A percentile compares a stretch with the other conserved stretches of the same genome.
Evolutionary conservation across 495 filamentous ascomycete species (phyloP).

Genomic region (Talaromyces thailandensis): DNA sequence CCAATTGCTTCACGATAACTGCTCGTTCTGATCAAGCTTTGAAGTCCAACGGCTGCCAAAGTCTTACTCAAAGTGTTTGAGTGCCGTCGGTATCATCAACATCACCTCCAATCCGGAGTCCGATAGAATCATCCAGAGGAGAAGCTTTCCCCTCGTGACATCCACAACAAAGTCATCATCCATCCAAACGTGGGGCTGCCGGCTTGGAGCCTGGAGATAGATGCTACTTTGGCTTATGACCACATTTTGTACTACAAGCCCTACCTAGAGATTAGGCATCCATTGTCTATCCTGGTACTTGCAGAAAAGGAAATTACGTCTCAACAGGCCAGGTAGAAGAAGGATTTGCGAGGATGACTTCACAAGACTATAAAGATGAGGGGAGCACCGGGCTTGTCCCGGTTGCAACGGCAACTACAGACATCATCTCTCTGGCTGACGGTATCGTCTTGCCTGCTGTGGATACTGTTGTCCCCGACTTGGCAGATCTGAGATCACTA

Average conservation of each 20-base stretch:
- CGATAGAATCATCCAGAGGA: not conserved
- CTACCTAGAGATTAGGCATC: not conserved
- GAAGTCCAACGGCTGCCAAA: not conserved
- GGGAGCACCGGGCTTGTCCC: slow-evolving; percentile 3
- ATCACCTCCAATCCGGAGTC: not conserved
- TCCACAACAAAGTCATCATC: not conserved
- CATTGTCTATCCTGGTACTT: not conserved
- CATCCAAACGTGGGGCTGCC: not conserved
- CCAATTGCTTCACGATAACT: not conserved
- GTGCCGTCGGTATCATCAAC: not conserved
- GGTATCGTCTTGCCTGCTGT: slow-evolving; percentile 19
- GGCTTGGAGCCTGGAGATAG: not conserved
- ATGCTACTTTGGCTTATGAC: not conserved
- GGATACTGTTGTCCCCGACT: slow-evolving; percentile 16
- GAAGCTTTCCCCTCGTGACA: not conserved
- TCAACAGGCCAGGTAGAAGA: not conserved
- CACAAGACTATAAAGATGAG: slow-evolving; percentile 11
- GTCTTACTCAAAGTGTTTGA: not conserved
- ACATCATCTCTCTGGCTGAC: not conserved
- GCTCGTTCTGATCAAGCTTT: not conserved
- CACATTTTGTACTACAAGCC: not conserved
- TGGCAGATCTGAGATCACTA: slow-evolving; percentile 9
- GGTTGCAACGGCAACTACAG: not conserved
- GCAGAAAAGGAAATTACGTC: not conserved
- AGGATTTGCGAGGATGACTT: slow-evolving; percentile 11